Percentiles rank a stretch among this genome's conserved stretches.
phyloP scores from a whole-genome alignment of 176 grass and related monocot species.

The Poa annua region DNA sequence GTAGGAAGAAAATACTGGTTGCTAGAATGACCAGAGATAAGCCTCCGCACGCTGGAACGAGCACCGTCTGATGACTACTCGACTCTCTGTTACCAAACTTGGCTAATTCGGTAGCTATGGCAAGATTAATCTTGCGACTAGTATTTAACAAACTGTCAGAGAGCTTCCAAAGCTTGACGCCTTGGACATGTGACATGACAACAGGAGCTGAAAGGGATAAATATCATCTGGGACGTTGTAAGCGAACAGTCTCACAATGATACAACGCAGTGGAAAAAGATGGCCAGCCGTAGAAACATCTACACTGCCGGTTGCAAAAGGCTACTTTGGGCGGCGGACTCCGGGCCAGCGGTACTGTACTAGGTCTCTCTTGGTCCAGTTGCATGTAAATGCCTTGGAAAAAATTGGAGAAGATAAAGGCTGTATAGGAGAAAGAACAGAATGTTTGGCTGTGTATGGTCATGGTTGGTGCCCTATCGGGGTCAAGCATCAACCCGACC shows the following conservation, averaged over 20 bases:
- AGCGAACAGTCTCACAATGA: neutral
- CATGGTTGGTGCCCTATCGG: constrained; percentile 29
- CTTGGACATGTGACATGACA: constrained; percentile 14
- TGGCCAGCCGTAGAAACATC: constrained; percentile 8
- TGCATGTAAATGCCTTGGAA: neutral
- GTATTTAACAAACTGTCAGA: neutral
- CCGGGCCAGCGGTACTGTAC: neutral
- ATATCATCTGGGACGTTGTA: neutral
- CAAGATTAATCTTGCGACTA: neutral
- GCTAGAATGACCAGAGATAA: neutral
- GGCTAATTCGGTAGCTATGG: neutral
- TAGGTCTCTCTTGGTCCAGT: neutral
- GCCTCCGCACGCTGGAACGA: too few species aligned
- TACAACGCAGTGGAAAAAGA: neutral
- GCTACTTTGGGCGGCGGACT: neutral
- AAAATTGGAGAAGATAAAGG: neutral
- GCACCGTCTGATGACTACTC: too few species aligned
- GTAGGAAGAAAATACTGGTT: too few species aligned
- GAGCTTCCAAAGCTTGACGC: neutral
- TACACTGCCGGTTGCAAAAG: neutral
- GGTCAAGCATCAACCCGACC: neutral
- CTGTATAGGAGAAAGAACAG: neutral
- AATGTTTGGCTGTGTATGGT: constrained; percentile 4
- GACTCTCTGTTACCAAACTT: neutral
- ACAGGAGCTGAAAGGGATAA: neutral